Evolutionary conservation across 2,329 filamentous ascomycete genomes (phyloP).

Genomic region (Fusarium sp.): DNA sequence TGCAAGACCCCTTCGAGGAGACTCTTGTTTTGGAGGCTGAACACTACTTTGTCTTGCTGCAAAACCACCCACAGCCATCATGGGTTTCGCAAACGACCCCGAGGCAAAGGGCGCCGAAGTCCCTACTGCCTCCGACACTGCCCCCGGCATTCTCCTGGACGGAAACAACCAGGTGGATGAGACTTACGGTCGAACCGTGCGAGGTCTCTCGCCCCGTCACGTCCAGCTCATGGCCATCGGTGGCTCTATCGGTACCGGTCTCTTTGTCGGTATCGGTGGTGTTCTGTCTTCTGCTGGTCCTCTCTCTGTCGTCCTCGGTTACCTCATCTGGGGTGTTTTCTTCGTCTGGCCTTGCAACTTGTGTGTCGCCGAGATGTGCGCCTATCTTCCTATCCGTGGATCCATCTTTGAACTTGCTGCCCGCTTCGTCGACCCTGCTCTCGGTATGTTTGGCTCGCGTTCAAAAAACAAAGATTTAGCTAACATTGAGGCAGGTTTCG

Average conservation of each 20-base stretch:
- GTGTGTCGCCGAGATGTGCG: neutral
- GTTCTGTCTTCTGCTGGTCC: neutral
- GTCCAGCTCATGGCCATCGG: conserved; percentile 64
- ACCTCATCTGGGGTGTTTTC: neutral
- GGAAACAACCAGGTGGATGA: conserved; percentile 41
- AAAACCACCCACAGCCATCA: conserved; percentile 26
- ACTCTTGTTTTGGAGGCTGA: conserved; percentile 4
- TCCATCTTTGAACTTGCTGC: neutral
- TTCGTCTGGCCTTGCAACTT: neutral
- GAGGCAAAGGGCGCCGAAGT: conserved; percentile 47
- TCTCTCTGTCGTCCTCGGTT: neutral
- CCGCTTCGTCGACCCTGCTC: neutral
- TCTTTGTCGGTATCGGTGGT: neutral
- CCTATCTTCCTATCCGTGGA: neutral
- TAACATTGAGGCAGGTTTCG: conserved; percentile 5
- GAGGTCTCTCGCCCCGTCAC: conserved; percentile 54
- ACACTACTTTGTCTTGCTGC: conserved; percentile 5
- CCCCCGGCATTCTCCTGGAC: conserved; percentile 48
- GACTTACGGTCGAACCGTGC: conserved; percentile 36
- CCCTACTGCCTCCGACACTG: conserved; percentile 46
- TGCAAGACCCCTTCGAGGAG: conserved; percentile 6
- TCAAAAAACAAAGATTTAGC: neutral
- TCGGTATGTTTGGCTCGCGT: conserved; percentile 44
- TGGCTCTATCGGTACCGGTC: conserved; percentile 57
- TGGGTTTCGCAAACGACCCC: conserved; percentile 46